These are phyloP conservation scores for Neobulgaria alba DNA, from an alignment of 2,329 filamentous ascomycete genomes.

Conservation along the genomic window DNA sequence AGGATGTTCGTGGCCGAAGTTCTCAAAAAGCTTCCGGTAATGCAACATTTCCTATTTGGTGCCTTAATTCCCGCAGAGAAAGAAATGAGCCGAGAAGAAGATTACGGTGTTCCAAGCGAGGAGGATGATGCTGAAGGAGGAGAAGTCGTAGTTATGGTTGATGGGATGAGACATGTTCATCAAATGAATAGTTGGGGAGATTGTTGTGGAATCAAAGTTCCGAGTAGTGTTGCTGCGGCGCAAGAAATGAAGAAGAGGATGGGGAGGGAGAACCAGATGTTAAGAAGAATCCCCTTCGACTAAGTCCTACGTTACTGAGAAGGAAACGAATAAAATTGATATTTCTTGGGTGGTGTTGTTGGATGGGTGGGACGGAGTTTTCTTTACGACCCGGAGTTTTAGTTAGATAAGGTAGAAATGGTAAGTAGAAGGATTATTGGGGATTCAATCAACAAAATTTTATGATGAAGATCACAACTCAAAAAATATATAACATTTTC, in stretches of 20 bases:
- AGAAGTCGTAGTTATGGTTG: conserved; percentile 54
- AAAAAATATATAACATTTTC: too few relatives aligned
- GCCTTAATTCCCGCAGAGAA: conserved; percentile 70
- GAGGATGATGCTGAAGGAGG: conserved; percentile 45
- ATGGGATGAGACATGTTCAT: conserved; percentile 63
- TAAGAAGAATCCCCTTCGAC: conserved; percentile 76
- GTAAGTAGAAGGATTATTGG: too few relatives aligned
- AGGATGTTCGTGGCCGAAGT: conserved; percentile 96
- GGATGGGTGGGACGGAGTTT: too few relatives aligned
- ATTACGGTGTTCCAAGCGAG: conserved; percentile 37
- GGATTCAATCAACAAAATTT: too few relatives aligned
- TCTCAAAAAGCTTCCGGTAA: conserved; percentile 85
- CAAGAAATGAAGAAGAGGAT: conserved; percentile 75
- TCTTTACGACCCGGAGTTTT: too few relatives aligned
- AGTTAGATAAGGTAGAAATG: too few relatives aligned
- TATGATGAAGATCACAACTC: too few relatives aligned
- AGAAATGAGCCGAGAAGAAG: conserved; percentile 65
- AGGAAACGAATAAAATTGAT: neutral
- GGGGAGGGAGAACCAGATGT: conserved; percentile 42
- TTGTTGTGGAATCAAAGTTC: conserved; percentile 96
- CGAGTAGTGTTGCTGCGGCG: conserved; percentile 84
- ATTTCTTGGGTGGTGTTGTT: too few relatives aligned
- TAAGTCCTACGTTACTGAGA: conserved; percentile 36
- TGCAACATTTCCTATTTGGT: conserved; percentile 98
- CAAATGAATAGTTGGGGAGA: conserved; percentile 76